Conservation (phyloP, 164 flowering plant species). For the Vitis labrusca region DNA sequence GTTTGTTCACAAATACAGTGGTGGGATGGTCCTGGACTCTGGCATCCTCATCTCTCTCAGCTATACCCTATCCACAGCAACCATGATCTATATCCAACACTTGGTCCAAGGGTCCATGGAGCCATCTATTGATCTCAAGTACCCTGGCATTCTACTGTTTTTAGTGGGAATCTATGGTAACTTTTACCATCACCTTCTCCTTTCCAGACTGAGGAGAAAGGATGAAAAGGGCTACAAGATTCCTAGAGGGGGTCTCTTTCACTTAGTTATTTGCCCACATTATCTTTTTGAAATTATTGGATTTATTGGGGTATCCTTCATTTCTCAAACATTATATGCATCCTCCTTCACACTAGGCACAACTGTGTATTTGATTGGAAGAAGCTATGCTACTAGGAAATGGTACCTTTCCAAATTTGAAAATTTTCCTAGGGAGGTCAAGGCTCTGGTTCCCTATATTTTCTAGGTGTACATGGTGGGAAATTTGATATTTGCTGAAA, state of each 20-base stretch:
- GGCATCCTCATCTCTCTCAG: too few species aligned
- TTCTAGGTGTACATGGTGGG: background rate
- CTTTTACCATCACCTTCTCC: too few species aligned
- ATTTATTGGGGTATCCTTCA: conserved; percentile 3
- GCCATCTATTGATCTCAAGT: too few species aligned
- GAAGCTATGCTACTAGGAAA: conserved; percentile 4
- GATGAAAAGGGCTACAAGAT: conserved; percentile 1
- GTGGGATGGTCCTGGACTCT: too few species aligned
- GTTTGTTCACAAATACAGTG: too few species aligned
- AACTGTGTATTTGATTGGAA: conserved; percentile 1
- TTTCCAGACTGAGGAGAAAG: background rate
- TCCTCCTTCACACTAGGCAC: background rate
- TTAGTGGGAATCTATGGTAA: too few species aligned
- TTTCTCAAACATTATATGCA: background rate
- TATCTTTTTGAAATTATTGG: conserved; percentile 2
- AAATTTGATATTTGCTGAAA: too few species aligned
- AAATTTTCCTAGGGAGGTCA: conserved; percentile 4
- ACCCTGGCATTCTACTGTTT: too few species aligned
- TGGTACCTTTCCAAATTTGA: conserved; percentile 10
- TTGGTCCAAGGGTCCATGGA: too few species aligned
- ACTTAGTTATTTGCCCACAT: conserved; percentile 6
- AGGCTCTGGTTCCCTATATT: conserved; percentile 5
- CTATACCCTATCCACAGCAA: too few species aligned
- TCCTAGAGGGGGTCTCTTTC: conserved; percentile 7
- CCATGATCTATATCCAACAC: too few species aligned